Base-by-base conservation (phyloP, 192 early-diverging fungal genomes). In the Chytriomyces hyalinus region DNA sequence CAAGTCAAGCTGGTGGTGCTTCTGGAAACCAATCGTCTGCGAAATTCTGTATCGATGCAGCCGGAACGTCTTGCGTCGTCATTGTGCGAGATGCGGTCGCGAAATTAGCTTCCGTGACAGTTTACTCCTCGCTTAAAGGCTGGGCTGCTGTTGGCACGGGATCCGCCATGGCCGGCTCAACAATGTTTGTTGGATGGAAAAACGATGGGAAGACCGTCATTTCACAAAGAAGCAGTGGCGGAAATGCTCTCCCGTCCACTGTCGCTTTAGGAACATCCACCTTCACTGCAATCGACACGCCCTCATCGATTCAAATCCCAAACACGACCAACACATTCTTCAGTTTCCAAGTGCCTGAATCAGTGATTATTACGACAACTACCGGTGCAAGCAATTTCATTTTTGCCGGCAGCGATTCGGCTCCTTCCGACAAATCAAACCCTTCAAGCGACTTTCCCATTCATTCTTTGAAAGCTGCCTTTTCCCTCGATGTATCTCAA, bases 101-200 rank as follows among this genome's bases (percentile, higher is more conserved):
- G 24, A 65, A 65, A 26, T 20, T 22, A 44, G 47, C 17, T 13
- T 49, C 11, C 10, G 66, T 76, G 64, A 76, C 62, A 13, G 53
- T 76, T 15, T n/a, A 10, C 9, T 76, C 75, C 8, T 28, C 64
- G 9, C 51, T 43, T 1, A 53, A 48, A 44, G 75, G 75, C 3
- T 76, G 75, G 75, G 75, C 43, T 22, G 78, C 49, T 5, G 6
- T 84, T 49, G 83, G 83, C 3, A 48, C 65, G 0, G 73, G 77
- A 22, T n/a, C 36, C 0, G 43, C 28, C 15, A 84, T 84, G 83
- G 45, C 50, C 11, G 53, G 61, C 6, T 53, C 76, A 6, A 72
- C 60, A n/a, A 81, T 84, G 67, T 63, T 74, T 36, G 67, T 84
- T 28, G 83, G 66, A 10, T 84, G 78, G 78, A 72, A 49, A 26